Conservation (phyloP, 495 filamentous ascomycete genomes). For the Filosporella fistucella region DNA sequence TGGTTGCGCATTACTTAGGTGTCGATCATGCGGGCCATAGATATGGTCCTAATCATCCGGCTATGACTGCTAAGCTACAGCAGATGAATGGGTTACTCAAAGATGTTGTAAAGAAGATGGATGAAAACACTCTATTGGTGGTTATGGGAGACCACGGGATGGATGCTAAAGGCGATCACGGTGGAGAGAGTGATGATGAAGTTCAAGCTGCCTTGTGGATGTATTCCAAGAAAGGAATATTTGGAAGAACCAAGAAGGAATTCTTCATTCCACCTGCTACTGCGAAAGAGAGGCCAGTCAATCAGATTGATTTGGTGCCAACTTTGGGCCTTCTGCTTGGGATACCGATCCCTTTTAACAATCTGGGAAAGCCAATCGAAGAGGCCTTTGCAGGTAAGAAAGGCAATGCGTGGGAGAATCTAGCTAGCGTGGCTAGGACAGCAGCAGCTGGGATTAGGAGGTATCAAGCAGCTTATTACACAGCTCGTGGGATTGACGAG, state of each 20-base stretch:
- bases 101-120: constrained; percentile 64
- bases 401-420: constrained; percentile 65
- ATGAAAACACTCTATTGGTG: constrained; percentile 82
- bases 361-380: constrained; percentile 89
- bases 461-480: constrained; percentile 65
- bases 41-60: constrained; percentile 88
- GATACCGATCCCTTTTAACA: constrained; percentile 94
- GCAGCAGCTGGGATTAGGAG: constrained; percentile 82
- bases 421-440: constrained; percentile 70
- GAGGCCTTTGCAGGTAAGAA: constrained; percentile 77
- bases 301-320: constrained; percentile 94
- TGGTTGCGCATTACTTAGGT: constrained; percentile 89
- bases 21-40: constrained; percentile 97
- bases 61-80: constrained; percentile 83
- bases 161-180: constrained; percentile 96
- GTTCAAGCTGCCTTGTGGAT: constrained; percentile 95
- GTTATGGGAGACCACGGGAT: constrained; percentile 99
- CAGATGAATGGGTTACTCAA: constrained; percentile 86
- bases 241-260: constrained; percentile 67
- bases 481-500: constrained; percentile 58
- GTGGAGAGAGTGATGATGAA: constrained; percentile 93
- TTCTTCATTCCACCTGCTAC: constrained; percentile 60
- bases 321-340: constrained; percentile 84
- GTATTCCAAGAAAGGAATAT: constrained; percentile 82
- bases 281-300: constrained; percentile 76